Conservation (phyloP, 257 asterid genomes). For the Ajuga chamaepitys region DNA sequence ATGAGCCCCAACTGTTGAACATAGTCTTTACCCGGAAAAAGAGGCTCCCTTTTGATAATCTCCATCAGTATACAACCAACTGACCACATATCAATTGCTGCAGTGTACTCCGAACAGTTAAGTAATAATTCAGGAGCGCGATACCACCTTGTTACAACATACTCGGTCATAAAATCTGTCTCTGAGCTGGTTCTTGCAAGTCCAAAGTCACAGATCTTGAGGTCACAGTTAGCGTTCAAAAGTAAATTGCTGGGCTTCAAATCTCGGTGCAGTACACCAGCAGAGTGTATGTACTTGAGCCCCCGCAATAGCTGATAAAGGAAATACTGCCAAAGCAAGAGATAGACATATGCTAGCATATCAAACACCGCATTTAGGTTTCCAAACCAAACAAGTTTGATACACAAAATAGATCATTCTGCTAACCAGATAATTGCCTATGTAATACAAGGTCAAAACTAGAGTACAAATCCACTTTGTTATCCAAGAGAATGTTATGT, state of each 20-base stretch:
- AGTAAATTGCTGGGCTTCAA: constrained; percentile 55
- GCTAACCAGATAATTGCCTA: background rate
- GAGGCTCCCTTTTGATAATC: constrained; percentile 51
- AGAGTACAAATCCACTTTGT: background rate
- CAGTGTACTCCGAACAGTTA: constrained; percentile 58
- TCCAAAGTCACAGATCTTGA: constrained; percentile 62
- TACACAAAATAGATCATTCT: background rate
- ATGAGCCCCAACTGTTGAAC: constrained; percentile 60
- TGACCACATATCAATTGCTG: constrained; percentile 69
- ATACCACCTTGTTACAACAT: constrained; percentile 56
- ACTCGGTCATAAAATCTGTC: constrained; percentile 50
- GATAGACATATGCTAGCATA: background rate
- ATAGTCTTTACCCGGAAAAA: constrained; percentile 64
- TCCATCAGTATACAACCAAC: constrained; percentile 71
- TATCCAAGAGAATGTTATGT: background rate
- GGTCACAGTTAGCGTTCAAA: constrained; percentile 52
- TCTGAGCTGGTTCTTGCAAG: constrained; percentile 49
- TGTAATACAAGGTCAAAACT: background rate
- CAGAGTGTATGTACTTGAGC: constrained; percentile 47
- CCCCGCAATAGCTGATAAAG: constrained; percentile 50
- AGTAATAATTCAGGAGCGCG: constrained; percentile 65
- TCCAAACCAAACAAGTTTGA: constrained; percentile 5
- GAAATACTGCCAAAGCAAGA: constrained; percentile 42
- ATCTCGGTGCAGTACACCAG: constrained; percentile 57
- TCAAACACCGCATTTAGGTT: background rate